Base-by-base conservation (phyloP, 163 green algal species). In the Volvox carteri region DNA sequence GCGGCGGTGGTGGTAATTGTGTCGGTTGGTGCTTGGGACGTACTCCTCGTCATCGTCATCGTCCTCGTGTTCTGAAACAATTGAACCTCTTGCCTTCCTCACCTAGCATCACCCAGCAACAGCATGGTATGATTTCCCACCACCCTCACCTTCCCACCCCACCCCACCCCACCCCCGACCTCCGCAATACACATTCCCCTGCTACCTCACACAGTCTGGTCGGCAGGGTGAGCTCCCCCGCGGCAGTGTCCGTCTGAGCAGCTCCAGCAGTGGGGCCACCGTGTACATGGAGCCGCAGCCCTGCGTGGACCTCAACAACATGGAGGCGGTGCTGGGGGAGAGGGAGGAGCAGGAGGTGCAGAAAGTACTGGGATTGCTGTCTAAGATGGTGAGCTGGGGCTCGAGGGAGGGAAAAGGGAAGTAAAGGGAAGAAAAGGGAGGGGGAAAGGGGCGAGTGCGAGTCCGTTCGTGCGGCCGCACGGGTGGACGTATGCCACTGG, bases 211-310 rank as follows among this genome's bases (percentile, higher is more conserved):
- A 12, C 91, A 95, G 86, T 86, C 91, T 9, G 92, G 92, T 7
- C 88, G 92, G 1, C 86, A 93, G 58, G 79, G 91, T 19, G 95
- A 97, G 39, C 91, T 98, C 14, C 93, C 94, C 48, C 94, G 93
- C 74, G 95, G 96, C 37, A 96, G 93, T 70, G 92, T 98, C 14
- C 93, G 92, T 25, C 92, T 98, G 58, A 96, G 91, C n/a, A 84
- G 86, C 18, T 96, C 91, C 62, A 76, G 60, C 23, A 93, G 91
- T 18, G 95, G 95, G 72, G 90, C 89, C 23, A 93, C 67, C 9
- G 50, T 92, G 90, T 99, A 98, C 90, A 94, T 97, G 88, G 97
- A 99, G 93, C 97, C 97, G 1, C 48, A 86, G 28, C 94, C 95
- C 0, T 89, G 93, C 19, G 92, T 99, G 56, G 77, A 91, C 52